Base-by-base conservation (phyloP, 371 early-diverging fungal genomes). In the Mortierella sp. region DNA sequence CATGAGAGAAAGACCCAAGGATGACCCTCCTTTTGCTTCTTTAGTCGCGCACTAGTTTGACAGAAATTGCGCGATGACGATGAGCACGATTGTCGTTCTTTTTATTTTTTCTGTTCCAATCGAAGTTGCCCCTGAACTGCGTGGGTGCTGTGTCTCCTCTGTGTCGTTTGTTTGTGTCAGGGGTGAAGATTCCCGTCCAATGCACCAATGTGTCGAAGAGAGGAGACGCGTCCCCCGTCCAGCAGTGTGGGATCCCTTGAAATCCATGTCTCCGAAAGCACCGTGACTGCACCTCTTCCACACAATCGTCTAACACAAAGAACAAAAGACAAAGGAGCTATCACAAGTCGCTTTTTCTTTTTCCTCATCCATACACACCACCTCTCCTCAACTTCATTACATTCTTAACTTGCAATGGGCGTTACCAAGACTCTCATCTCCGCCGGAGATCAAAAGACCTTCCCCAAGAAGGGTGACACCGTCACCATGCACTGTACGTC, bases 391-490 rank as follows among this genome's bases (percentile, higher is more conserved):
- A 71, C 63, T 49, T 51, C 65, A 77, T 44, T 8, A 24, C 21
- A 46, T 54, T 8, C 46, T 4, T 35, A 27, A 49, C 6, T 6
- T 27, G 77, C 46, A 58, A 87, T 87, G 87, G 87, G 87, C 63
- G 87, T 87, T 74, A 83, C 83, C 68, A 74, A 58, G 55, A 90
- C 93, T 71, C 78, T 79, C 79, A 85, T 90, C 75, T 44, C 83
- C 43, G 71, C 94, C 68, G 98, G 98, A 74, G 95, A 97, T 51
- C 16, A 93, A 89, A n/a, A n/a, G n/a, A n/a, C n/a, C 93, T 98
- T 93, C 94, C 98, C 98, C 92, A 95, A 97, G 95, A 71, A 72
- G 38, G 97, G 95, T 74, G 91, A 95, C 78, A 90, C 56, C 12
- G 92, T 95, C 41, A 80, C 88, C 73, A 96, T 96, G 80, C 96